Conservation (phyloP, 2,329 filamentous ascomycete genomes). For the Xylaria sp. region DNA sequence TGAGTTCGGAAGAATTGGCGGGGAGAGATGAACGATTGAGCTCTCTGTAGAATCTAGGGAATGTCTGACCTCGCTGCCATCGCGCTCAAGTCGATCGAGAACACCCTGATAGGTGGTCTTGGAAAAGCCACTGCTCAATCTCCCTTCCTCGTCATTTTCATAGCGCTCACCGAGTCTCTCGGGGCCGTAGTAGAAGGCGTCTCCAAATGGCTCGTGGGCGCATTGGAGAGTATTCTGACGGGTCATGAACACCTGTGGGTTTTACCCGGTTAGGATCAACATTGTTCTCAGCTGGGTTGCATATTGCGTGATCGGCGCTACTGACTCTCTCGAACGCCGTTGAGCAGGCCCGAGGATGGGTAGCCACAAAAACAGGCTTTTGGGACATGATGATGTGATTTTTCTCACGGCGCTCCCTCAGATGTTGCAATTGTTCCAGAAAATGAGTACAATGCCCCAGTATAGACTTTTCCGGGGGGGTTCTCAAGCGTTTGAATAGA, state of each 20-base stretch:
- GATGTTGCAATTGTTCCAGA: constrained; percentile 41
- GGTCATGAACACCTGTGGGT: constrained; percentile 90
- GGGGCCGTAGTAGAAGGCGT: constrained; percentile 95
- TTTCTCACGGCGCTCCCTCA: not conserved
- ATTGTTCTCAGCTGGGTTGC: constrained; percentile 23
- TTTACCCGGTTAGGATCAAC: constrained; percentile 13
- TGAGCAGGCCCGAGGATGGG: constrained; percentile 93
- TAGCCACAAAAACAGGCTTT: constrained; percentile 90
- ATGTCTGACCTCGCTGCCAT: constrained; percentile 75
- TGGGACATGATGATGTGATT: constrained; percentile 67
- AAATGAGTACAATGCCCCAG: not conserved
- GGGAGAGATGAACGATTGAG: not conserved
- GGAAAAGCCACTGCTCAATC: constrained; percentile 71
- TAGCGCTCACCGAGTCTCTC: constrained; percentile 86
- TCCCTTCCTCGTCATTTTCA: constrained; percentile 68
- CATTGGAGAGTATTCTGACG: constrained; percentile 82
- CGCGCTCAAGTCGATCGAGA: constrained; percentile 77
- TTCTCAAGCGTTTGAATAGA: constrained; percentile 5
- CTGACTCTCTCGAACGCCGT: constrained; percentile 95
- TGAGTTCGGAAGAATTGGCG: not conserved
- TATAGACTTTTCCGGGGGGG: not conserved
- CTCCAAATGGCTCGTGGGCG: constrained; percentile 95
- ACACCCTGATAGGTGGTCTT: constrained; percentile 80
- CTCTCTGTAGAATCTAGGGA: not conserved
- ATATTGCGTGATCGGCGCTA: constrained; percentile 39